Conservation (phyloP, 2,329 filamentous ascomycete species). For the Botrytis medusae region DNA sequence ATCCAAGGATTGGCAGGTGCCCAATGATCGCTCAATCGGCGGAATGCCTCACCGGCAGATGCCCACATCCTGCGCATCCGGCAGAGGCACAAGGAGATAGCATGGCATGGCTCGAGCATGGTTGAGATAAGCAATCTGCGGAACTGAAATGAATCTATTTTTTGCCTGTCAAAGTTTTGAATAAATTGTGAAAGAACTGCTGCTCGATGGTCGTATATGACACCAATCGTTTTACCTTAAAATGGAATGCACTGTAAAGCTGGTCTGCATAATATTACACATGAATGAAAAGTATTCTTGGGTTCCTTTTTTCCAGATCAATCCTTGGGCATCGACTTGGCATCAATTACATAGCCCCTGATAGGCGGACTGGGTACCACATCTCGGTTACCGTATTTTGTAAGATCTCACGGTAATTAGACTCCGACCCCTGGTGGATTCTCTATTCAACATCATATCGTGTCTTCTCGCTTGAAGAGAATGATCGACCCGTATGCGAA, state of each 20-base stretch:
- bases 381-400: not conserved
- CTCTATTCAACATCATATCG: not conserved
- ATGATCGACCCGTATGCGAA: not conserved
- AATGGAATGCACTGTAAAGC: too few relatives aligned
- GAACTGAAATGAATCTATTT: too few relatives aligned
- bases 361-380: not conserved
- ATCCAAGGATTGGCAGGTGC: slow-evolving; percentile 1
- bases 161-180: not conserved
- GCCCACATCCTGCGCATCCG: not conserved
- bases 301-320: not conserved
- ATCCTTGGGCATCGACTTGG: not conserved
- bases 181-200: not conserved
- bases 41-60: not conserved
- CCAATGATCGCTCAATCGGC: not conserved
- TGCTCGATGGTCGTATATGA: not conserved
- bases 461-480: not conserved
- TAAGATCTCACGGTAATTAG: not conserved
- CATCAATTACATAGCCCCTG: not conserved
- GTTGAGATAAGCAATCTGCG: not conserved
- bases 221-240: not conserved
- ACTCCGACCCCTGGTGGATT: not conserved
- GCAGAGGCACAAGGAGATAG: not conserved
- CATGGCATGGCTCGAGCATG: not conserved
- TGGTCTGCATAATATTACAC: not conserved
- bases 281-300: not conserved